A percentile compares a stretch with the other conserved stretches of the same genome.
Evolutionary conservation across 352 stramenopile species (phyloP).

Genomic region (Pythium dissotocum): DNA sequence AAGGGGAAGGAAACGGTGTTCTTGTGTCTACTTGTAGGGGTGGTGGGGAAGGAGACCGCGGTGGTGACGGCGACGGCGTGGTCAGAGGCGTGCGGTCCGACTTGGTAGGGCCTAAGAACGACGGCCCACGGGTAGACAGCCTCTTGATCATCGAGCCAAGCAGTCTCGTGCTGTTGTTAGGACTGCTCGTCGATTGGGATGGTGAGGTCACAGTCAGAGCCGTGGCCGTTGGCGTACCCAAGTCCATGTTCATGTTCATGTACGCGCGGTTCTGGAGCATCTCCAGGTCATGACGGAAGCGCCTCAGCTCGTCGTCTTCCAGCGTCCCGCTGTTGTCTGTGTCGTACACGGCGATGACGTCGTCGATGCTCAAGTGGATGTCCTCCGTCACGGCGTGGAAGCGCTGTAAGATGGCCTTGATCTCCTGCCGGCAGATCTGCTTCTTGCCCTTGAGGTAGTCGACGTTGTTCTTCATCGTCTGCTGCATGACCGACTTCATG

Average conservation of each 20-base stretch:
- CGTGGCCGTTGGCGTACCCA: background rate
- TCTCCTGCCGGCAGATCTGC: constrained; percentile 72
- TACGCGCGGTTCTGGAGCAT: constrained; percentile 72
- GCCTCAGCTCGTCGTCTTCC: constrained; percentile 71
- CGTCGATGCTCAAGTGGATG: constrained; percentile 74
- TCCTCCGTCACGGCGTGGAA: constrained; percentile 76
- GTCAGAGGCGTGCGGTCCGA: background rate
- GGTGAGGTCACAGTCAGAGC: background rate
- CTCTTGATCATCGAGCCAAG: constrained; percentile 11
- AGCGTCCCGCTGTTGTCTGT: constrained; percentile 77
- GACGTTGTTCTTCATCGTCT: constrained; percentile 80
- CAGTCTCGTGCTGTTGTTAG: background rate
- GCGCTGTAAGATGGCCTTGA: constrained; percentile 64
- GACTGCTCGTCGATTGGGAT: background rate
- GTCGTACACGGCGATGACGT: constrained; percentile 81
- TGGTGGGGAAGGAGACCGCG: background rate
- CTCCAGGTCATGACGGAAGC: constrained; percentile 71
- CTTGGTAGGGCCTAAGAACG: background rate
- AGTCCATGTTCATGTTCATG: constrained; percentile 31
- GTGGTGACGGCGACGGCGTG: background rate
- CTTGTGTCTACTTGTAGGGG: too few species aligned
- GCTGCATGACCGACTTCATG: constrained; percentile 77
- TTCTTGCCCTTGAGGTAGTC: constrained; percentile 74
- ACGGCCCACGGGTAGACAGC: background rate
- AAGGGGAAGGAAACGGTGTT: background rate